Evolutionary conservation across 495 filamentous ascomycete species (phyloP).

Genomic region (Hypomontagnella monticulosa): DNA sequence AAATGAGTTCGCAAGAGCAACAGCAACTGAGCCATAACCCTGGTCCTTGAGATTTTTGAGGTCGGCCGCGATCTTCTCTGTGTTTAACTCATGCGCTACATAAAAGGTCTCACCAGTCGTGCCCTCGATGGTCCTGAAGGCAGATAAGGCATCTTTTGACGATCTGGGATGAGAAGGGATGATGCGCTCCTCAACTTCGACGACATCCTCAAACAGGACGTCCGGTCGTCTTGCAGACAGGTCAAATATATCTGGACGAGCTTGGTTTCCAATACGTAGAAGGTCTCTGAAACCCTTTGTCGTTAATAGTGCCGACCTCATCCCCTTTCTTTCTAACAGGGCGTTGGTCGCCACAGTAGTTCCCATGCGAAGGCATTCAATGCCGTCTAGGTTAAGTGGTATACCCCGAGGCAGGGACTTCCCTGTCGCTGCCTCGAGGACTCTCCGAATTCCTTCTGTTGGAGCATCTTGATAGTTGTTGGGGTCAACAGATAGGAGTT

Average conservation of each 20-base stretch:
- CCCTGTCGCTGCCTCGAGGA: slow-evolving; percentile 38
- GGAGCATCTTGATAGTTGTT: slow-evolving; percentile 63
- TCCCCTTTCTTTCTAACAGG: slow-evolving; percentile 89
- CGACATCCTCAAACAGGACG: slow-evolving; percentile 73
- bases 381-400: no score
- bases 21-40: no score
- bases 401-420: slow-evolving; percentile 23
- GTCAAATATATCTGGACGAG: slow-evolving; percentile 81
- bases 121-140: no score
- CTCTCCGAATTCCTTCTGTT: slow-evolving; percentile 51
- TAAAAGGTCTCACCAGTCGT: no score
- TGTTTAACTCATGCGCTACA: no score
- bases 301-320: slow-evolving; percentile 85
- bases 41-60: no score
- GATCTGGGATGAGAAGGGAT: slow-evolving; percentile 14
- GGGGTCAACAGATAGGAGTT: slow-evolving; percentile 61
- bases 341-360: slow-evolving; percentile 89
- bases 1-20: no score
- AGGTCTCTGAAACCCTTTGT: slow-evolving; percentile 93
- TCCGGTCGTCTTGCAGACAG: slow-evolving; percentile 77
- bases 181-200: slow-evolving; percentile 83
- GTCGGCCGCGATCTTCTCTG: no score
- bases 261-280: slow-evolving; percentile 85
- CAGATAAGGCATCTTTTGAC: slow-evolving; percentile 5
- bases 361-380: slow-evolving; percentile 89